Evolutionary conservation across 2,329 filamentous ascomycete species (phyloP), one percentile per base, ranked within the genome.

Genomic region (Dryadomyces sulphureus): DNA sequence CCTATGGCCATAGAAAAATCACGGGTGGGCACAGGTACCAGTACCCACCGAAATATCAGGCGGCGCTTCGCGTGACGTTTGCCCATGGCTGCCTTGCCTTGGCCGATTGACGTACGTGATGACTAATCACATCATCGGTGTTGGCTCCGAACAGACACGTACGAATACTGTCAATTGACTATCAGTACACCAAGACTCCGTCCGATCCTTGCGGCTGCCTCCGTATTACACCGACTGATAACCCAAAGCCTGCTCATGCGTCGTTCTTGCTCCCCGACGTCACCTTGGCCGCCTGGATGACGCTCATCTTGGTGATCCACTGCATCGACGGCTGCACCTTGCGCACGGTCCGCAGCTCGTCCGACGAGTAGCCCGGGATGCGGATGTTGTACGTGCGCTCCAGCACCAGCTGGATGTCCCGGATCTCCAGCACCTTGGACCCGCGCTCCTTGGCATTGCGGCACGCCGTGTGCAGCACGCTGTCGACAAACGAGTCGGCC

Each of bases 281-380:
- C 40, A 81, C 88, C 69, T 96, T 96, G 41, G 88, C 87, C 2
- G 89, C 90, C 65, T 94, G 88, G 16, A 98, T 83, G 21, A 92
- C 90, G 57, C 88, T 90, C 82, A 98, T 93, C 72, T 98, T 98
- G 54, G 84, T 82, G 51, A 92, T 90, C 88, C 92, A 98, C 20
- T 79, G 84, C 16, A 82, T 69, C 19, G 87, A 81, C 2, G 92
- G 92, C 60, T 92, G 84, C 45, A 93, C 83, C 69, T 95, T 95
- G 61, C 89, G 81, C 25, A 96, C 90, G 0, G 88, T 95, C 48
- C 92, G 81, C 49, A 95, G 76, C 65, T 98, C 92, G 59, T 98
- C 92, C 4, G 88, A 85, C 0, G 87, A 86, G 65, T 94, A 96
- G 12, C 92, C 92, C 0, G 92, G 92, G 48, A 98, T 88, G 47